Evolutionary conservation across 441 rosid species (phyloP).

Genomic region (Populus trichocarpa): DNA sequence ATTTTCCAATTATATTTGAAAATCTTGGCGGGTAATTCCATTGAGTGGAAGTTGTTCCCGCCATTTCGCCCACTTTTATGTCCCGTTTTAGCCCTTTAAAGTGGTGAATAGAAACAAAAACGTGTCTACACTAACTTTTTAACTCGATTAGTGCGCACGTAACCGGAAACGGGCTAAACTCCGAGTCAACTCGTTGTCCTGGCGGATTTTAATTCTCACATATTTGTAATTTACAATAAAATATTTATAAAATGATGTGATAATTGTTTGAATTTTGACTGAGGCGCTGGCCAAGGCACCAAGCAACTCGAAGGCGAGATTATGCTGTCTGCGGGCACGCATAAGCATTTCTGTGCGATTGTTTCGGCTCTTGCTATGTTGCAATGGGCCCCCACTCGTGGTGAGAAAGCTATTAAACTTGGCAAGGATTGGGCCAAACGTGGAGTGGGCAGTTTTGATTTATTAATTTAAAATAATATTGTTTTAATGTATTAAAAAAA

Average conservation of each 20-base stretch:
- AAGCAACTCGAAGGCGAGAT: neutral
- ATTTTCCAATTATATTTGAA: neutral
- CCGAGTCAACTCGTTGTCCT: conserved; percentile 10
- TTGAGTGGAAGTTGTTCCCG: conserved; percentile 23
- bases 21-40: conserved; percentile 29
- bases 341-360: neutral
- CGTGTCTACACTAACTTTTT: neutral
- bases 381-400: neutral
- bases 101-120: neutral
- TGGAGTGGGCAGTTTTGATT: too few species aligned
- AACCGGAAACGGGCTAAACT: neutral
- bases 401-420: neutral
- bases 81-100: neutral
- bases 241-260: neutral
- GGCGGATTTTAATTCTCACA: neutral
- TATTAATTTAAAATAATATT: too few species aligned
- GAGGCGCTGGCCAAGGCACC: neutral
- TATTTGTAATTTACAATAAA: neutral
- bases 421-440: too few species aligned
- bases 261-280: neutral
- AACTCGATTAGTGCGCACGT: neutral
- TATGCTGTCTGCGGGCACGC: neutral
- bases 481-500: too few species aligned
- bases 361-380: neutral
- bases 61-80: conserved; percentile 19